Evolutionary conservation across 177 flowering plant genomes (phyloP).

Genomic region (Vitis hybrid): DNA sequence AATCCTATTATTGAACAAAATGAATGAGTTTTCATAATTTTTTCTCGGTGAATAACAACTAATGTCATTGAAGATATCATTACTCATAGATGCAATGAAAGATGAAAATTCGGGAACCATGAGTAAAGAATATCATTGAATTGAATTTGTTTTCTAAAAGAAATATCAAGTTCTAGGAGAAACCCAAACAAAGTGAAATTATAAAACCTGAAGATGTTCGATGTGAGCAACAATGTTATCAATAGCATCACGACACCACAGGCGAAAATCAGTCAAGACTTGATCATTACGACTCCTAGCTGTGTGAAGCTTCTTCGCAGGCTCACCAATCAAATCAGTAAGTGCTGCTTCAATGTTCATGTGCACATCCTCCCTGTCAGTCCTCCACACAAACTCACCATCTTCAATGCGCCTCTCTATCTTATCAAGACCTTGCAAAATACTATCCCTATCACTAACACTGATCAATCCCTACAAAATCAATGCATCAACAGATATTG

Average conservation of each 20-base stretch:
- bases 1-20: not conserved
- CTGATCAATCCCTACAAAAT: constrained; percentile 76
- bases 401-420: constrained; percentile 74
- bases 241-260: constrained; percentile 98
- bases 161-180: not conserved
- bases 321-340: constrained; percentile 93
- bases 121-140: not conserved
- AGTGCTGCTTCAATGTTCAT: constrained; percentile 99
- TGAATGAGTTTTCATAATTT: not conserved
- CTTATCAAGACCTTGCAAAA: constrained; percentile 73
- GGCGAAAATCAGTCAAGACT: constrained; percentile 88
- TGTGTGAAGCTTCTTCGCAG: constrained; percentile 98
- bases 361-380: constrained; percentile 97
- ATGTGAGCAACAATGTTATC: constrained; percentile 52
- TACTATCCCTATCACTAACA: constrained; percentile 65
- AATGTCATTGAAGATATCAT: too few relatives aligned
- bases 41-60: too few relatives aligned
- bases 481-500: constrained; percentile 4
- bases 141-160: not conserved
- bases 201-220: constrained; percentile 61
- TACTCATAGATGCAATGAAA: too few relatives aligned
- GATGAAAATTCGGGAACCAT: not conserved
- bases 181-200: not conserved
- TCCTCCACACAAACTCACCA: constrained; percentile 86
- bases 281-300: constrained; percentile 98